Percentiles rank a stretch among this genome's conserved stretches.
phyloP scores from a whole-genome alignment of 441 rosid genomes.

The Corymbia calophylla region DNA sequence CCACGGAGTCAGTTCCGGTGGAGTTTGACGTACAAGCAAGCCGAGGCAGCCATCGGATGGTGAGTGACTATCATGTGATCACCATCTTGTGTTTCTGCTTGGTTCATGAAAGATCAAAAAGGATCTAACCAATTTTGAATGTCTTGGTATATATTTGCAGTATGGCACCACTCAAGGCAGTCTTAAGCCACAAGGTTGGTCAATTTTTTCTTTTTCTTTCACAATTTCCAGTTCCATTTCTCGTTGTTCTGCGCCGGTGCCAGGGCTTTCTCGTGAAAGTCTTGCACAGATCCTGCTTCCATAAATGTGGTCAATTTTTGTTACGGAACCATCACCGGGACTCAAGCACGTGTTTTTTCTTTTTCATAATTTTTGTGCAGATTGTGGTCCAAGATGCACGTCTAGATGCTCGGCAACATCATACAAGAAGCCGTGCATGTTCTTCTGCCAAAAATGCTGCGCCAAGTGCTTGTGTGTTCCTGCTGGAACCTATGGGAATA shows the following conservation, averaged over 20 bases:
- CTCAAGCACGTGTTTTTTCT: neutral
- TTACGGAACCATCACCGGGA: neutral
- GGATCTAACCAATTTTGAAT: neutral
- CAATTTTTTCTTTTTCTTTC: neutral
- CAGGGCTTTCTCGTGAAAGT: neutral
- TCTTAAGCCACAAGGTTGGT: slow-evolving; percentile 23
- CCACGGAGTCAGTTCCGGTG: neutral
- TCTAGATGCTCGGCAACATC: slow-evolving; percentile 26
- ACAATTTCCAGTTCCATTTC: neutral
- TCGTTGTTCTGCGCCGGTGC: neutral
- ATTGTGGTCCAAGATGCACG: slow-evolving; percentile 15
- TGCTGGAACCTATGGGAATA: slow-evolving; percentile 45
- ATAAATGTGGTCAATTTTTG: neutral
- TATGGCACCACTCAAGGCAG: slow-evolving; percentile 22
- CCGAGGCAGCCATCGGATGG: neutral
- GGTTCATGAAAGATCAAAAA: neutral
- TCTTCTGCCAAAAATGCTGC: slow-evolving; percentile 66
- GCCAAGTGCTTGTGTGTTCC: slow-evolving; percentile 50
- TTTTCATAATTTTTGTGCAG: neutral
- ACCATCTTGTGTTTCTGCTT: neutral
- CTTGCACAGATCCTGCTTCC: neutral
- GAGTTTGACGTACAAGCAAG: neutral
- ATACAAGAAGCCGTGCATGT: slow-evolving; percentile 51
- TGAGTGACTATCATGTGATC: neutral
- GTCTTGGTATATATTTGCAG: slow-evolving; percentile 1